phyloP scores from a whole-genome alignment of 1,284 basidiomycete species.

The Cutaneotrichosporon cutaneum region DNA sequence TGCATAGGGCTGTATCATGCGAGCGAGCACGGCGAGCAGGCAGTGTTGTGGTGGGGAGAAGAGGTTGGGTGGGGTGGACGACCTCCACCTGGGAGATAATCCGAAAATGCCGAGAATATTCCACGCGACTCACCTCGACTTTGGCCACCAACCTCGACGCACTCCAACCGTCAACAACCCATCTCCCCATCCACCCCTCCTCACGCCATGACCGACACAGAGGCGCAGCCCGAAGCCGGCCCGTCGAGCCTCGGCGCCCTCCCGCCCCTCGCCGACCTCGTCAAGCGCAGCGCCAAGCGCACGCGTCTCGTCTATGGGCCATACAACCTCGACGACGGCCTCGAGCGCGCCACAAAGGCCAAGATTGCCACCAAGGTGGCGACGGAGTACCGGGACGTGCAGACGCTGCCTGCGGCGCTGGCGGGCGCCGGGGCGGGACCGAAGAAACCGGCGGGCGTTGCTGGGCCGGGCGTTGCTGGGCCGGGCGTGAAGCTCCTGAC shows the following conservation, averaged over 20 bases:
- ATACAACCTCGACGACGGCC: conserved; percentile 34
- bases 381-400: conserved; percentile 83
- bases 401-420: conserved; percentile 77
- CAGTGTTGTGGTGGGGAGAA: no score
- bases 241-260: conserved; percentile 30
- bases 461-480: conserved; percentile 55
- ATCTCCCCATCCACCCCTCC: not conserved
- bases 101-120: not conserved
- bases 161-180: not conserved
- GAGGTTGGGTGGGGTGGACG: conserved; percentile 2
- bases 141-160: not conserved
- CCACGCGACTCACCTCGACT: conserved; percentile 5
- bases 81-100: conserved; percentile 3
- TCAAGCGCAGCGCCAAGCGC: conserved; percentile 51
- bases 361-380: conserved; percentile 65
- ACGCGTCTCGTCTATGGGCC: conserved; percentile 52
- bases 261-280: conserved; percentile 50
- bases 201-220: not conserved
- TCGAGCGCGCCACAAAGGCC: conserved; percentile 52
- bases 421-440: conserved; percentile 75
- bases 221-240: conserved; percentile 21
- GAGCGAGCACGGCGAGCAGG: not conserved
- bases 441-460: conserved; percentile 58
- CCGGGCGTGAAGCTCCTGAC: conserved; percentile 55
- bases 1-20: not conserved